phyloP scores from a whole-genome alignment of 176 grass and related monocot genomes.

The Olyra latifolia region DNA sequence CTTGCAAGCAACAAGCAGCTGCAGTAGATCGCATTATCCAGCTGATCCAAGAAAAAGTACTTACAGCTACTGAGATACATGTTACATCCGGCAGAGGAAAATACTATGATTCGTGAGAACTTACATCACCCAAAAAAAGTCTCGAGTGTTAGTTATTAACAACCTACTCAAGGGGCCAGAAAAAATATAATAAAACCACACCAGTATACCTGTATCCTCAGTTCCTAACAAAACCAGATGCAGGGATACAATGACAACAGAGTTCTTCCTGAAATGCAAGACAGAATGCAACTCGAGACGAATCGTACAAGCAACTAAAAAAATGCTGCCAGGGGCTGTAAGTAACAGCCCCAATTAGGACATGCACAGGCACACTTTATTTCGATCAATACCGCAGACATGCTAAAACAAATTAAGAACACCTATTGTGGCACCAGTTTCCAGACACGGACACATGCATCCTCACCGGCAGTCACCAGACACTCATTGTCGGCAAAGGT shows the following conservation, averaged over 20 bases:
- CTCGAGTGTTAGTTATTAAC: not conserved
- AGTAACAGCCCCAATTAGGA: not conserved
- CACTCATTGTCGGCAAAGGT: constrained; percentile 61
- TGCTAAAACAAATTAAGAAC: constrained; percentile 14
- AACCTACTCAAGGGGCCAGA: not conserved
- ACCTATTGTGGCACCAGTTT: constrained; percentile 63
- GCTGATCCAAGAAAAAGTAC: not conserved
- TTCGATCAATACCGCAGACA: constrained; percentile 1
- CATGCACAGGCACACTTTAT: constrained; percentile 19
- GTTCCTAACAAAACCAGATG: constrained; percentile 33
- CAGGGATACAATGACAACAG: constrained; percentile 1
- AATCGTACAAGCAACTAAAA: constrained; percentile 1
- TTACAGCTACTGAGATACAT: not conserved
- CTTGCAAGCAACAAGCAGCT: not conserved
- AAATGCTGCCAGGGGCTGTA: not conserved
- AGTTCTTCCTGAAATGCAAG: constrained; percentile 7
- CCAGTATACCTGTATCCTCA: constrained; percentile 24
- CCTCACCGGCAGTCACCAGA: constrained; percentile 76
- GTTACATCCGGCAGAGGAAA: not conserved
- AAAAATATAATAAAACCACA: not conserved
- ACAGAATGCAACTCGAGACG: constrained; percentile 22
- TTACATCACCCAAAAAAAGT: not conserved
- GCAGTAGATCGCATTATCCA: not conserved
- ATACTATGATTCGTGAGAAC: not conserved
- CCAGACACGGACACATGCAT: constrained; percentile 89